Evolutionary conservation across 345 rosid species (phyloP).

Genomic region (Populus simonii): DNA sequence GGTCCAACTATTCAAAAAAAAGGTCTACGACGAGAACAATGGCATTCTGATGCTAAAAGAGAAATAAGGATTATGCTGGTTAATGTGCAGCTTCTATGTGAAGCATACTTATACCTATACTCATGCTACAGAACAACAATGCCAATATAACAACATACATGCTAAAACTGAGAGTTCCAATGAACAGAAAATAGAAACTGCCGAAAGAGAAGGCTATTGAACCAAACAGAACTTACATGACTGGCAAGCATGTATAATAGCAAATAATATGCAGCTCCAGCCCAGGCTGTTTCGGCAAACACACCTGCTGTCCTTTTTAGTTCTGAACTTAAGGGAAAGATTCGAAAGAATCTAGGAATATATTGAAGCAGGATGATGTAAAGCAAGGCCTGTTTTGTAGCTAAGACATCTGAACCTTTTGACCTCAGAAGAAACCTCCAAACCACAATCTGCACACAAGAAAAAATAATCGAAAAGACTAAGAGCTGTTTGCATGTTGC

Average conservation of each 20-base stretch:
- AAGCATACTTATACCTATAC: background rate
- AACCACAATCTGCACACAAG: slow-evolving; percentile 61
- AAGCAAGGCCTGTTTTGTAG: slow-evolving; percentile 72
- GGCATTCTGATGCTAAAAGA: background rate
- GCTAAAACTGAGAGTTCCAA: background rate
- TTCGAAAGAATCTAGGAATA: slow-evolving; percentile 65
- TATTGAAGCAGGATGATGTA: slow-evolving; percentile 67
- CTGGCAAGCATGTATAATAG: slow-evolving; percentile 95
- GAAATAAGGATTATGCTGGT: background rate
- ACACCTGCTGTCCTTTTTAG: slow-evolving; percentile 93
- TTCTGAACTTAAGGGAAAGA: slow-evolving; percentile 74
- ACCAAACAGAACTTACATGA: slow-evolving; percentile 64
- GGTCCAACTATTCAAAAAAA: background rate
- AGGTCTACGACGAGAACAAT: background rate
- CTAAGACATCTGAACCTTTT: slow-evolving; percentile 65
- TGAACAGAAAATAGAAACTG: background rate
- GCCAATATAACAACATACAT: background rate
- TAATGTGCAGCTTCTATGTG: background rate
- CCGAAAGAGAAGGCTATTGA: slow-evolving; percentile 1
- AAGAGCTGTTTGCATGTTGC: background rate
- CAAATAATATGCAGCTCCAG: slow-evolving; percentile 95
- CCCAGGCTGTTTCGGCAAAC: slow-evolving; percentile 96
- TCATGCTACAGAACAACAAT: background rate
- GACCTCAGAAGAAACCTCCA: slow-evolving; percentile 78
- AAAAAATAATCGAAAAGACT: slow-evolving; percentile 10